Evolutionary conservation across 148 eudicot species (phyloP), one percentile per base, ranked within the genome.

Genomic region (Arctostaphylos glauca): DNA sequence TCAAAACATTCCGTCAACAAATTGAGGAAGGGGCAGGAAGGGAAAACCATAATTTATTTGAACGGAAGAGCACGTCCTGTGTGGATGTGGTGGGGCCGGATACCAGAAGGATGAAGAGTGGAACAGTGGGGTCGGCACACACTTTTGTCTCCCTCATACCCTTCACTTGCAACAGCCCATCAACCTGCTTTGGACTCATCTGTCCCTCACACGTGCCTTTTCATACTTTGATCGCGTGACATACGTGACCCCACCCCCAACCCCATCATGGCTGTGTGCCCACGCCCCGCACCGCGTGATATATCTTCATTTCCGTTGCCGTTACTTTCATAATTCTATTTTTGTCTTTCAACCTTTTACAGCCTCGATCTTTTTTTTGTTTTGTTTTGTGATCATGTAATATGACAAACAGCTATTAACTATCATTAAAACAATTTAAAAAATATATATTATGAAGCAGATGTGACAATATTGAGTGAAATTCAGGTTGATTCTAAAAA

Each of bases 161-260:
- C 76, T 68, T 68, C 73, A 38, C 73, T 25, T 23, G 49, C 75
- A 71, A 43, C 75, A 71, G 49, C 49, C 48, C 47, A 66, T 14
- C 3, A 6, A 13, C 50, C 49, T 15, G 76, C 3, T 72, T 72
- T 72, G 76, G 76, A 41, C 12, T 16, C 23, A 72, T 72, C 18
- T n/a, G 38, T 23, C 46, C 9, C 19, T 2, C 76, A 18, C 76
- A 72, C 76, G 76, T 62, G 88, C 81, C 81, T 80, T 81, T 82
- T 85, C 25, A 64, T 71, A 66, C 82, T 55, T 74, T 38, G 67
- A 38, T 48, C 55, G 50, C 60, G 77, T 74, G 77, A 74, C 77
- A 21, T 47, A 13, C 55, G 19, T 74, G 77, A 21, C 77, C 77
- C 77, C 77, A 74, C 77, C 38, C n/a, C n/a, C n/a, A n/a, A 47